Percentiles rank a stretch among this genome's conserved stretches.
These are phyloP conservation scores for Actinidia arguta DNA, from an alignment of 179 eudicot species.

Conservation along the genomic window DNA sequence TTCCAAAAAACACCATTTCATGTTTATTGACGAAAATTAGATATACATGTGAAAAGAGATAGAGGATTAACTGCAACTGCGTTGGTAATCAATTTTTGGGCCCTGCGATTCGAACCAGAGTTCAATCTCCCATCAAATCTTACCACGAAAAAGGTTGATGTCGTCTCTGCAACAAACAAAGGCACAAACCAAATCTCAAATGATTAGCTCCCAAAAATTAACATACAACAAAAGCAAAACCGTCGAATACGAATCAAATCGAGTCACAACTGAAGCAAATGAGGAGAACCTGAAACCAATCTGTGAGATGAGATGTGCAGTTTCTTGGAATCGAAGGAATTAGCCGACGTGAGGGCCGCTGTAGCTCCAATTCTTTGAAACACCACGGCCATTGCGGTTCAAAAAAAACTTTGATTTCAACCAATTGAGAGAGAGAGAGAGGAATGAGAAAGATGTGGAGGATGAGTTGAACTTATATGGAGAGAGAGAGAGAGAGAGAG, in stretches of 20 bases:
- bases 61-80: conserved; percentile 71
- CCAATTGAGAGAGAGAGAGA: not conserved
- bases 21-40: not conserved
- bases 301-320: conserved; percentile 27
- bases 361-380: conserved; percentile 52
- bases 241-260: not conserved
- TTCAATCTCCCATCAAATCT: conserved; percentile 54
- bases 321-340: conserved; percentile 37
- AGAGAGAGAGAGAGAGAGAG: not conserved
- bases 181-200: not conserved
- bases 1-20: not conserved
- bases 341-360: conserved; percentile 39
- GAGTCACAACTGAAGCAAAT: not conserved
- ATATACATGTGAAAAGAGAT: not conserved
- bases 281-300: conserved; percentile 32
- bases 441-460: not conserved
- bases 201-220: not conserved
- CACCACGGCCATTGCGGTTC: conserved; percentile 43
- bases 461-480: not conserved
- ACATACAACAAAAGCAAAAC: not conserved
- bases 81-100: conserved; percentile 44
- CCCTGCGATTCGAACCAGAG: conserved; percentile 28
- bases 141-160: conserved; percentile 36
- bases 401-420: not conserved
- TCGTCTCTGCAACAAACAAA: conserved; percentile 42